Base-by-base conservation (phyloP, 371 early-diverging fungal genomes). In the Mortierella sp. region DNA sequence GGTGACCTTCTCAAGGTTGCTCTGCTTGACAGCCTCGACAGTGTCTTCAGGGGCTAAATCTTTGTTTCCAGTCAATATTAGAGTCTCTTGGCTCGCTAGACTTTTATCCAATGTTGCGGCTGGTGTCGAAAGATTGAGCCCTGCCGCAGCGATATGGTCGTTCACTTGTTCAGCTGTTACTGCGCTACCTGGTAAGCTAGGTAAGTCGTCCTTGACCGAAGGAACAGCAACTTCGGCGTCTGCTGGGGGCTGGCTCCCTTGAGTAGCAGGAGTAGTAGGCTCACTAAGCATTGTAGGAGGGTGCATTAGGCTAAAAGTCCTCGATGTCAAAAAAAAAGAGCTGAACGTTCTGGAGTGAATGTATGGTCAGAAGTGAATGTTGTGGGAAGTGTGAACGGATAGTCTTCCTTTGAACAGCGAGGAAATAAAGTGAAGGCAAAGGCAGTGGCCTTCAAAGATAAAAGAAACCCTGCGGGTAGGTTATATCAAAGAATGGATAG, bases 111-210 rank as follows among this genome's bases (percentile, higher is more conserved):
- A 9, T 55, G 24, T 55, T 28, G 24, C 12, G 24, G 54, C 24
- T 35, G 26, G 5, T 18, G 26, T 26, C 32, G 68, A 22, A 8
- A 49, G 20, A 22, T 52, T 43, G 8, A 39, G 40, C 32, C 60
- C 62, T 68, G 69, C 69, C 69, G 69, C 69, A 68, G 69, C 52
- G 62, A 32, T 28, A 6, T 62, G 62, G 10, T 45, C 16, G 24
- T n/a, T 47, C 26, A 30, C 14, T 18, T 39, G 60, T 26, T 60
- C 60, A 24, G 43, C 6, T 40, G 20, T 1, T 40, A 62, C 62
- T 62, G 26, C 62, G 45, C 43, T 39, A 62, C 62, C n/a, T 61
- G 61, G 39, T n/a, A 37, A 30, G 6, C 12, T 60, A 37, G 20
- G 39, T 22, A 2, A n/a, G 39, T 39, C n/a, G 26, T 37, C 40